Evolutionary conservation across 2,329 filamentous ascomycete genomes (phyloP).

Genomic region (Aspergillus tubingensis): DNA sequence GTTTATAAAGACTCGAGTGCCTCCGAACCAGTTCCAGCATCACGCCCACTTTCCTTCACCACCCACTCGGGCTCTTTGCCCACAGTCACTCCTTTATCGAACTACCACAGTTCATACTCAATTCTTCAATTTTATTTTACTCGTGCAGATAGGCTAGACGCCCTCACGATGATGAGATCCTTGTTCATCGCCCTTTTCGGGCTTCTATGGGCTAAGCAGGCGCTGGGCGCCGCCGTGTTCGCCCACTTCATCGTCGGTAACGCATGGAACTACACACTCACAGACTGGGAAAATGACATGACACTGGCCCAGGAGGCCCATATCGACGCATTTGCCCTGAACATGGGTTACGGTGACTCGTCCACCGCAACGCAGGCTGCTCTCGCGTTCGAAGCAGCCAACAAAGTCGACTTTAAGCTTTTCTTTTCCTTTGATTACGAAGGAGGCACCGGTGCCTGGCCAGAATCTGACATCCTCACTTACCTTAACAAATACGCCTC

Average conservation of each 20-base stretch:
- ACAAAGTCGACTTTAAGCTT: constrained; percentile 27
- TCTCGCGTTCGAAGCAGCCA: constrained; percentile 27
- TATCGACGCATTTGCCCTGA: constrained; percentile 44
- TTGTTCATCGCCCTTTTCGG: neutral
- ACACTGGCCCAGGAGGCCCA: constrained; percentile 33
- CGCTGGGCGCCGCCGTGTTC: neutral
- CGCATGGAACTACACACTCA: constrained; percentile 12
- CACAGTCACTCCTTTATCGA: neutral
- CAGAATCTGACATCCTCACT: constrained; percentile 21
- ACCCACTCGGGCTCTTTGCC: neutral
- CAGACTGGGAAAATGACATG: constrained; percentile 36
- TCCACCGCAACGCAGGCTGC: constrained; percentile 13
- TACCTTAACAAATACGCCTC: constrained; percentile 26
- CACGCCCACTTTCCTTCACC: neutral
- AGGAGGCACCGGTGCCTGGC: constrained; percentile 32
- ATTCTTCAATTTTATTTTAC: neutral
- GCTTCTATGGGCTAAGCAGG: neutral
- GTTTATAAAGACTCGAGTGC: neutral
- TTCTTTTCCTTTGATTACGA: constrained; percentile 41
- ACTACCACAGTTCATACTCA: neutral
- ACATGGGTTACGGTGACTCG: constrained; percentile 29
- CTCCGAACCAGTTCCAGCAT: neutral
- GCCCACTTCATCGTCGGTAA: constrained; percentile 13
- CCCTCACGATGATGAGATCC: neutral
- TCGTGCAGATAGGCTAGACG: neutral